Evolutionary conservation across 345 rosid species (phyloP).

Genomic region (Lumnitzera racemosa): DNA sequence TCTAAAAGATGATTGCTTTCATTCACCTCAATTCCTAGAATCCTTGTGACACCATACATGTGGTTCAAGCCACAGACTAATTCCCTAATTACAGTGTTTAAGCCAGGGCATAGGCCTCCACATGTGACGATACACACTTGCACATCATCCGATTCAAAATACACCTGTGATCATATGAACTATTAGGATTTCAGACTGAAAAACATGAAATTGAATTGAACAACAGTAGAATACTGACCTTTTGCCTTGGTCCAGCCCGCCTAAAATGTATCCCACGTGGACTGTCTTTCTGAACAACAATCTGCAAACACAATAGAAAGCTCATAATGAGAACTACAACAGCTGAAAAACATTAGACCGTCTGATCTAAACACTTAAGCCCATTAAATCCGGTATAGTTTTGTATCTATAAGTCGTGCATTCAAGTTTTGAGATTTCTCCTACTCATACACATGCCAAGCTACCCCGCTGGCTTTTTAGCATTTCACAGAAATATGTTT

Average conservation of each 20-base stretch:
- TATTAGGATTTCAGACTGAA: neutral
- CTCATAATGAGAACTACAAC: neutral
- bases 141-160: conserved; percentile 32
- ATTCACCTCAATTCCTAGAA: conserved; percentile 37
- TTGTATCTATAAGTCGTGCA: no score
- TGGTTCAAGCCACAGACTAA: conserved; percentile 31
- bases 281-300: conserved; percentile 31
- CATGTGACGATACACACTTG: conserved; percentile 39
- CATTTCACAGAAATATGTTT: neutral
- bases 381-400: no score
- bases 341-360: neutral
- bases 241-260: conserved; percentile 43
- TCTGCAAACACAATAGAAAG: conserved; percentile 10
- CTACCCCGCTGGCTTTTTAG: neutral
- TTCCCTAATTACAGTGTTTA: conserved; percentile 43
- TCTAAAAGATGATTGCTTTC: neutral
- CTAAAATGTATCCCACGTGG: conserved; percentile 37
- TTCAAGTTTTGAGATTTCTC: neutral
- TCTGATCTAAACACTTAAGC: no score
- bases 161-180: conserved; percentile 19
- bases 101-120: conserved; percentile 44
- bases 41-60: conserved; percentile 35
- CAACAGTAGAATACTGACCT: conserved; percentile 10
- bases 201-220: neutral
- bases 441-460: neutral